These are phyloP conservation scores for Coccomyxa subellipsoidea DNA, from an alignment of 163 green algal genomes.

Conservation along the genomic window DNA sequence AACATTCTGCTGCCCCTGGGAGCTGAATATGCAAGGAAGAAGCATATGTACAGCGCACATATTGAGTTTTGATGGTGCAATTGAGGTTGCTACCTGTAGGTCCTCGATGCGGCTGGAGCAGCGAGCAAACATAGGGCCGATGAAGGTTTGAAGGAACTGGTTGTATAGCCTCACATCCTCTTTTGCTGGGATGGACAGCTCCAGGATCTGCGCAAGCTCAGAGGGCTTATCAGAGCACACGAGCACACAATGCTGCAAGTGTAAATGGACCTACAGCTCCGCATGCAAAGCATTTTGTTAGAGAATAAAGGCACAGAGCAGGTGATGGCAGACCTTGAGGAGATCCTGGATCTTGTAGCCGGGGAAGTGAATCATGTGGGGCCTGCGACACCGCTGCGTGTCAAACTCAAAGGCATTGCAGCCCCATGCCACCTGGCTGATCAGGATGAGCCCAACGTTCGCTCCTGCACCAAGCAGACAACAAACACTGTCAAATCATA, in stretches of 20 bases:
- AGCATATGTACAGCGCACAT: not conserved
- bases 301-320: not conserved
- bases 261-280: too few species aligned
- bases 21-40: not conserved
- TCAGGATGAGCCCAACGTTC: conserved; percentile 40
- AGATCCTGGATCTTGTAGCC: conserved; percentile 29
- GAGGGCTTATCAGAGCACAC: too few species aligned
- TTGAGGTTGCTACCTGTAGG: conserved; percentile 15
- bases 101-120: conserved; percentile 34
- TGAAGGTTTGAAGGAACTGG: conserved; percentile 1
- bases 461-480: conserved; percentile 11
- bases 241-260: too few species aligned
- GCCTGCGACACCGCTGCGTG: conserved; percentile 9
- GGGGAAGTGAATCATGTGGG: conserved; percentile 27
- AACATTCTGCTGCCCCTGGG: too few species aligned
- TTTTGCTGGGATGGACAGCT: not conserved
- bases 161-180: not conserved
- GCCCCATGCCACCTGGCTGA: conserved; percentile 33
- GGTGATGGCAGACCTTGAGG: conserved; percentile 9
- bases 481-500: too few species aligned
- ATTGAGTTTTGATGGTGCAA: not conserved
- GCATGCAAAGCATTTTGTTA: too few species aligned
- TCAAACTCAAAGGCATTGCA: conserved; percentile 25
- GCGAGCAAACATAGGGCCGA: conserved; percentile 32
- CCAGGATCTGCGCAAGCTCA: conserved; percentile 23